Evolutionary conservation across 2,329 filamentous ascomycete genomes (phyloP).

Genomic region (Elsinoe ampelina): DNA sequence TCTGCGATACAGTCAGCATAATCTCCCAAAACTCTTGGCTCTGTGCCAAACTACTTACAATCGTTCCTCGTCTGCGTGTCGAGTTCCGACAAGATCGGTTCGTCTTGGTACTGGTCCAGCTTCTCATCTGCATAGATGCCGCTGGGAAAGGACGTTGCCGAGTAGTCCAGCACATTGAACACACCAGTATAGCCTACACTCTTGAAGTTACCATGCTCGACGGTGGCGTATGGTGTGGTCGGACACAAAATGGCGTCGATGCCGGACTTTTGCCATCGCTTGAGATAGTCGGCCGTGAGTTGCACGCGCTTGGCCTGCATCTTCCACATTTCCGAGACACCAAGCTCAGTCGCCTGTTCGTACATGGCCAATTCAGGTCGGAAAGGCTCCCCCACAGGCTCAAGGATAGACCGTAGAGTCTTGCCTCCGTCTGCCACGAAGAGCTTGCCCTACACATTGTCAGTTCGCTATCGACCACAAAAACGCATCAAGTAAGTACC

Average conservation of each 20-base stretch:
- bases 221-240: constrained; percentile 36
- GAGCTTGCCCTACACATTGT: constrained; percentile 27
- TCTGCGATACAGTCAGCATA: constrained; percentile 22
- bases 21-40: background rate
- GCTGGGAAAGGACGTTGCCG: constrained; percentile 36
- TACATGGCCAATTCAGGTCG: constrained; percentile 43
- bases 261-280: constrained; percentile 35
- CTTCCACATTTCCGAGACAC: constrained; percentile 39
- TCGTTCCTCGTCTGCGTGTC: constrained; percentile 16
- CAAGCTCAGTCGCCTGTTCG: constrained; percentile 34
- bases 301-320: constrained; percentile 39
- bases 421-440: constrained; percentile 46
- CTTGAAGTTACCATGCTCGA: constrained; percentile 35
- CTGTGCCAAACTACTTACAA: constrained; percentile 12
- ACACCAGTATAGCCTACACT: constrained; percentile 39
- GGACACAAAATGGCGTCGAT: constrained; percentile 40
- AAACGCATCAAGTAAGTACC: constrained; percentile 24
- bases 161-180: constrained; percentile 41
- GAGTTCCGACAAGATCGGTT: constrained; percentile 18
- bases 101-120: constrained; percentile 26
- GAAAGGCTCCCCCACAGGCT: constrained; percentile 35
- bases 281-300: constrained; percentile 33
- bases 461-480: background rate
- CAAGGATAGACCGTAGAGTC: constrained; percentile 34
- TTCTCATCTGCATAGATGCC: constrained; percentile 32